Percentiles rank a stretch among this genome's conserved stretches.
Evolutionary conservation across 2,329 filamentous ascomycete genomes (phyloP).

Genomic region (Aspergillus novoparasiticus): DNA sequence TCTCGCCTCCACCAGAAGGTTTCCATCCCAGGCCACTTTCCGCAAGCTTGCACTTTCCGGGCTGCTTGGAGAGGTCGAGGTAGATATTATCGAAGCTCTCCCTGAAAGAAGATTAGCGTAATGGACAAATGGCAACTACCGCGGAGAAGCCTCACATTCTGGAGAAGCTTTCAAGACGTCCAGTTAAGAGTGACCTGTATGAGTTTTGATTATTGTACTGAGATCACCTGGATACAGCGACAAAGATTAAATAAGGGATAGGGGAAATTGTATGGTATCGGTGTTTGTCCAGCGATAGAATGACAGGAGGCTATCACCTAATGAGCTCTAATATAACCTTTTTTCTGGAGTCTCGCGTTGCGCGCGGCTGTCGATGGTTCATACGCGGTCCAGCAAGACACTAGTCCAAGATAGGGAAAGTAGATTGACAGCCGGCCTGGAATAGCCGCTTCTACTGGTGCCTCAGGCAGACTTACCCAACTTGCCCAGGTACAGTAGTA

Average conservation of each 20-base stretch:
- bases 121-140: not conserved
- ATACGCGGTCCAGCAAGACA: constrained; percentile 16
- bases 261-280: not conserved
- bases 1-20: constrained; percentile 80
- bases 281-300: not conserved
- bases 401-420: constrained; percentile 7
- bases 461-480: constrained; percentile 12
- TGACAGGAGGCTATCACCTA: constrained; percentile 8
- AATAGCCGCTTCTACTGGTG: not conserved
- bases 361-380: constrained; percentile 21
- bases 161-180: constrained; percentile 28
- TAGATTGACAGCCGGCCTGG: not conserved
- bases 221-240: not conserved
- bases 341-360: constrained; percentile 28
- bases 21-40: constrained; percentile 97
- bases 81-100: constrained; percentile 98
- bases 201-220: not conserved
- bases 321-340: constrained; percentile 21
- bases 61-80: constrained; percentile 89
- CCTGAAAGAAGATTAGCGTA: constrained; percentile 43
- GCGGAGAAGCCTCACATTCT: constrained; percentile 33
- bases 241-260: constrained; percentile 1
- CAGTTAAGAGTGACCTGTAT: not conserved
- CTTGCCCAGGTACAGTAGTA: not conserved
- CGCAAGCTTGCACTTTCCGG: constrained; percentile 90